Conservation (phyloP, 306 rosid species). For the Hippophae rhamnoides region DNA sequence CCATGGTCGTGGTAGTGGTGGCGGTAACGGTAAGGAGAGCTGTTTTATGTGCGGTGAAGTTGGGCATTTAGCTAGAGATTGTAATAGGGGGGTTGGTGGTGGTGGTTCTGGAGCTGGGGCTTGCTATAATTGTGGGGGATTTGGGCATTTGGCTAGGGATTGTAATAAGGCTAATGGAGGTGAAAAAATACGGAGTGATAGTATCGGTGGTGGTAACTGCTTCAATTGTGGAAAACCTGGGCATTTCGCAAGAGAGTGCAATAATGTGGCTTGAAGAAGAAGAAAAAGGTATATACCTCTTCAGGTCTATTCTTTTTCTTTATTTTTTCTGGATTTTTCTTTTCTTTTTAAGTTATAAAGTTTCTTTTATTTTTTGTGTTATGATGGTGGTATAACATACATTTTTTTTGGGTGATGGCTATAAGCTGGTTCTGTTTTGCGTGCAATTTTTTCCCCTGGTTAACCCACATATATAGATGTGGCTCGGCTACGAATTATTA, state of each 20-base stretch:
- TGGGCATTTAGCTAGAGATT: slow-evolving; percentile 61
- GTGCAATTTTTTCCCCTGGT: too few species aligned
- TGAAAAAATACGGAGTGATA: slow-evolving; percentile 16
- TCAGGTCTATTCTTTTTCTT: slow-evolving; percentile 17
- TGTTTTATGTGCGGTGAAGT: slow-evolving; percentile 49
- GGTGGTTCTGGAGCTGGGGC: slow-evolving; percentile 11
- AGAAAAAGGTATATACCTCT: slow-evolving; percentile 34
- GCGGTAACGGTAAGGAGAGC: slow-evolving; percentile 16
- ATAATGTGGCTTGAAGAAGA: slow-evolving; percentile 26
- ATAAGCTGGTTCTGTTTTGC: too few species aligned
- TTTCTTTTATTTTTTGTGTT: too few species aligned
- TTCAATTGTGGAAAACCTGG: slow-evolving; percentile 57
- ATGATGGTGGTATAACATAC: too few species aligned
- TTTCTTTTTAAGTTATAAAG: too few species aligned
- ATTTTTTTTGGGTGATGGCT: too few species aligned
- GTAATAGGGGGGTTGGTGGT: slow-evolving; percentile 15
- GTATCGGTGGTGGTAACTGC: slow-evolving; percentile 20
- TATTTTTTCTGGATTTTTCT: slow-evolving; percentile 5
- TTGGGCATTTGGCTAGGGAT: slow-evolving; percentile 69
- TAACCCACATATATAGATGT: too few species aligned
- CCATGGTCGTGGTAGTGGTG: slow-evolving; percentile 17
- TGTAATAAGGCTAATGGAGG: slow-evolving; percentile 33
- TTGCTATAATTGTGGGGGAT: slow-evolving; percentile 54
- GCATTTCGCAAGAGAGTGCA: slow-evolving; percentile 68
- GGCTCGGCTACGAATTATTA: too few species aligned